Evolutionary conservation across 2,329 filamentous ascomycete genomes (phyloP).

Genomic region (Cyphellophora attinorum): DNA sequence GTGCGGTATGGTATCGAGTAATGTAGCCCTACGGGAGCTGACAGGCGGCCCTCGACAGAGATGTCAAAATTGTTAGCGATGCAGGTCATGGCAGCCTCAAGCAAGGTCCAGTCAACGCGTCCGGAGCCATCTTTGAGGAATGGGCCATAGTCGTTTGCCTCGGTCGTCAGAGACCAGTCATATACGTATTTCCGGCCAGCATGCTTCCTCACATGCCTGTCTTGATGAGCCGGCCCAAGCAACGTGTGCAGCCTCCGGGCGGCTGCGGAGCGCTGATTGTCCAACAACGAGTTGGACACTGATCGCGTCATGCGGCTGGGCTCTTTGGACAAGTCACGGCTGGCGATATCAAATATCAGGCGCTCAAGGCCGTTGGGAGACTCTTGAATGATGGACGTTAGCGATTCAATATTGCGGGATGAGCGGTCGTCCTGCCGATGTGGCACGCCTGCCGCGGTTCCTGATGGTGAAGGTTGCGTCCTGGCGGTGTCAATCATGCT

Average conservation of each 20-base stretch:
- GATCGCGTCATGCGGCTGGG: constrained; percentile 8
- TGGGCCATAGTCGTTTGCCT: constrained; percentile 16
- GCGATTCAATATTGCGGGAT: constrained; percentile 13
- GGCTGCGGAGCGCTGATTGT: constrained; percentile 10
- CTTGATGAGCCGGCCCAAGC: constrained; percentile 14
- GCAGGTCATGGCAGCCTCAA: constrained; percentile 15
- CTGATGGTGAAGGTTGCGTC: constrained; percentile 9
- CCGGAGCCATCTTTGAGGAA: constrained; percentile 16
- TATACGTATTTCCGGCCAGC: constrained; percentile 15
- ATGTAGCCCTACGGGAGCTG: constrained; percentile 15
- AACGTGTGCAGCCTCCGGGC: constrained; percentile 17
- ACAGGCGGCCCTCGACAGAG: constrained; percentile 10
- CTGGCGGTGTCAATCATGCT: constrained; percentile 18
- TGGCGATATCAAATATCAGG: constrained; percentile 10
- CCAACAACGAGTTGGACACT: constrained; percentile 5
- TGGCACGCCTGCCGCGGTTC: constrained; percentile 9
- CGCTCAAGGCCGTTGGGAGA: constrained; percentile 8
- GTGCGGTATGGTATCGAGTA: constrained; percentile 18
- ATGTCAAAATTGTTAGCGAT: constrained; percentile 14
- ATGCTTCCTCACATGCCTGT: constrained; percentile 10
- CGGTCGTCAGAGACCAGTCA: constrained; percentile 12
- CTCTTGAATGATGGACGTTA: constrained; percentile 5
- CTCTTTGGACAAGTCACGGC: neutral
- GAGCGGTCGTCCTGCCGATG: constrained; percentile 13
- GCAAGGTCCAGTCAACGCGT: constrained; percentile 14